Percentiles rank a stretch among this genome's conserved stretches.
Conservation (phyloP, 768 basidiomycete species). For the Amanita pallidorosea region DNA sequence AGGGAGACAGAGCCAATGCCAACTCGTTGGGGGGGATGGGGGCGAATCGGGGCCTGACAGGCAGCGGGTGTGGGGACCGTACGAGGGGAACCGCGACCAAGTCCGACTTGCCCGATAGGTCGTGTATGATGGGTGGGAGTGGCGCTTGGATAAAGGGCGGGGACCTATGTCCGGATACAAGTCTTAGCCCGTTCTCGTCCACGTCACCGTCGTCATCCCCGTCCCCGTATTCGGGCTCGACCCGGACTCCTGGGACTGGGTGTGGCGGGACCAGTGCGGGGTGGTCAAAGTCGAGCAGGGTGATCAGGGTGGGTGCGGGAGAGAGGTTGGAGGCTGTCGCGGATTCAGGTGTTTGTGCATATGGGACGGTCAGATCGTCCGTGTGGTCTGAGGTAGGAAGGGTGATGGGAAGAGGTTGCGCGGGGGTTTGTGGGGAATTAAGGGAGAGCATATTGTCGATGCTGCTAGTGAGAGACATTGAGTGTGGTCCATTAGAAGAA, state of each 20-base stretch:
- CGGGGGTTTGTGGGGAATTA: background rate
- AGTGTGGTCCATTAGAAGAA: constrained; percentile 1
- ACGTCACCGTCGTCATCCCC: no score
- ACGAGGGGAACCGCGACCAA: no score
- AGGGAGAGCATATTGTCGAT: background rate
- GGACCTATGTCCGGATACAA: constrained; percentile 11
- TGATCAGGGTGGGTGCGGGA: constrained; percentile 1
- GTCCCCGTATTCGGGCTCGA: background rate
- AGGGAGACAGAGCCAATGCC: background rate
- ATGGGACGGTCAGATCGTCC: background rate
- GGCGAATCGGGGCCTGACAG: constrained; percentile 12
- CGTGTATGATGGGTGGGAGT: constrained; percentile 7
- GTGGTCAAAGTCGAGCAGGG: constrained; percentile 2
- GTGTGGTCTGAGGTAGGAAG: background rate
- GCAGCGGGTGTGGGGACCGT: constrained; percentile 13
- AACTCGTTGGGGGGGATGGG: background rate
- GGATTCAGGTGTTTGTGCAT: background rate
- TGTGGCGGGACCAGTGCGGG: background rate
- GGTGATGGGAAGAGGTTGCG: background rate
- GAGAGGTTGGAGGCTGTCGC: background rate
- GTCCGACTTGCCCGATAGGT: background rate
- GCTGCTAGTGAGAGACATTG: background rate
- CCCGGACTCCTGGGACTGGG: background rate
- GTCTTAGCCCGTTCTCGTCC: no score
- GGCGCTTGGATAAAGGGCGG: constrained; percentile 20